Percentiles rank a stretch among this genome's conserved stretches.
Conservation (phyloP, 2,329 filamentous ascomycete species). For the Hirsutella thompsonii region DNA sequence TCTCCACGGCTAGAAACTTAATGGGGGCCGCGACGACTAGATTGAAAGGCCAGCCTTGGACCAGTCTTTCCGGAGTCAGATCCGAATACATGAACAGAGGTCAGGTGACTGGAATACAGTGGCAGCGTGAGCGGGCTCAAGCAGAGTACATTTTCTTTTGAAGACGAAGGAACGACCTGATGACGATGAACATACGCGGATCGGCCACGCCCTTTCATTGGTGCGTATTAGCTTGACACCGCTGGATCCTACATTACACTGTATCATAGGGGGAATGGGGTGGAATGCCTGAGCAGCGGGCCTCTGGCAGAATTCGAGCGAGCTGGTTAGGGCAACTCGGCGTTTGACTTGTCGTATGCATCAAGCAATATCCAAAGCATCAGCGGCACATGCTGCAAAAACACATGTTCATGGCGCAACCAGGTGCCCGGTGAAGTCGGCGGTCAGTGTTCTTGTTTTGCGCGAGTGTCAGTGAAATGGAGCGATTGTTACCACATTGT, state of each 20-base stretch:
- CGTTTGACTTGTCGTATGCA: not conserved
- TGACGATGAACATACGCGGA: conserved; percentile 6
- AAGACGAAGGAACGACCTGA: conserved; percentile 7
- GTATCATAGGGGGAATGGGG: not conserved
- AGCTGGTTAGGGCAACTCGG: not conserved
- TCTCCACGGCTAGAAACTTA: conserved; percentile 20
- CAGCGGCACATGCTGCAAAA: not conserved
- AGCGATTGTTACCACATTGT: too few species aligned
- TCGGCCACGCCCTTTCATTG: conserved; percentile 3
- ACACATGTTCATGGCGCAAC: too few species aligned
- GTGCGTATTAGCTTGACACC: not conserved
- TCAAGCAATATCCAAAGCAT: not conserved
- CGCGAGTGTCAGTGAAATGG: too few species aligned
- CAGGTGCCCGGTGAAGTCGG: too few species aligned
- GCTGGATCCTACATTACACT: not conserved
- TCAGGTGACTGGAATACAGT: not conserved
- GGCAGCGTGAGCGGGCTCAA: not conserved
- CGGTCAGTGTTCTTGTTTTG: too few species aligned
- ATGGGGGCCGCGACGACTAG: conserved; percentile 2
- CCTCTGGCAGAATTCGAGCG: not conserved
- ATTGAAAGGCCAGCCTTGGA: not conserved
- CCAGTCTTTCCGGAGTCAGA: too few species aligned
- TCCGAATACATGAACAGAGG: not conserved
- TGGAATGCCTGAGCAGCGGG: not conserved
- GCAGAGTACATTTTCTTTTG: not conserved